Conservation (phyloP, 2,329 filamentous ascomycete genomes). For the Stemphylium lycopersici region DNA sequence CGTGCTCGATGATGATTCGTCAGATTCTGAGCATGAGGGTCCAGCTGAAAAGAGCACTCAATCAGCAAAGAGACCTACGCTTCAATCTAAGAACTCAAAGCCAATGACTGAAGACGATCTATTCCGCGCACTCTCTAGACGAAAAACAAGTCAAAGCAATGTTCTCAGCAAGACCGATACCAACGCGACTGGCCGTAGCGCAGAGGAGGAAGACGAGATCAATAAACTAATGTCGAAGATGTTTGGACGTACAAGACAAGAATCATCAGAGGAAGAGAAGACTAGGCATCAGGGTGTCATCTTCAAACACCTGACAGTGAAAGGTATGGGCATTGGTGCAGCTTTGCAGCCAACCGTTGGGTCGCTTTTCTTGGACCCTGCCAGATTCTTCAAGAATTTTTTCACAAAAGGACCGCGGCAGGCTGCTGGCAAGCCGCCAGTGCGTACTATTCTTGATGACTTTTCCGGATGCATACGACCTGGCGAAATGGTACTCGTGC, state of each 20-base stretch:
- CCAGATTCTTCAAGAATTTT: slow-evolving; percentile 60
- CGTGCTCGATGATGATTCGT: slow-evolving; percentile 21
- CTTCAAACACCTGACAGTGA: slow-evolving; percentile 68
- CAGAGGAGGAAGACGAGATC: slow-evolving; percentile 59
- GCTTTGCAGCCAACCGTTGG: slow-evolving; percentile 66
- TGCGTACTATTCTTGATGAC: slow-evolving; percentile 69
- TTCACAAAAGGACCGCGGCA: slow-evolving; percentile 51
- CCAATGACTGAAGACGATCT: slow-evolving; percentile 59
- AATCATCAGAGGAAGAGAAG: slow-evolving; percentile 71
- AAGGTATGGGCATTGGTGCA: slow-evolving; percentile 65
- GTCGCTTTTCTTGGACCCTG: slow-evolving; percentile 67
- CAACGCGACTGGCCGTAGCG: slow-evolving; percentile 25
- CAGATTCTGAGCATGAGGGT: slow-evolving; percentile 32
- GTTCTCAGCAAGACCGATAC: slow-evolving; percentile 34
- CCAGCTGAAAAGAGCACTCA: slow-evolving; percentile 26
- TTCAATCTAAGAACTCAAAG: slow-evolving; percentile 30
- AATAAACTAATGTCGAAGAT: slow-evolving; percentile 71
- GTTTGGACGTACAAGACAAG: slow-evolving; percentile 70
- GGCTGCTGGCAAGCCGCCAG: slow-evolving; percentile 58
- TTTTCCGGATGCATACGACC: slow-evolving; percentile 73
- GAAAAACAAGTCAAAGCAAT: slow-evolving; percentile 50
- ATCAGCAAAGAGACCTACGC: slow-evolving; percentile 21
- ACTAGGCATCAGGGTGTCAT: slow-evolving; percentile 72
- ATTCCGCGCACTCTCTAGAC: slow-evolving; percentile 57
- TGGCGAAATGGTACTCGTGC: slow-evolving; percentile 73